Base-by-base conservation (phyloP, 1,139 yeast species). In the Diutina siamensis region DNA sequence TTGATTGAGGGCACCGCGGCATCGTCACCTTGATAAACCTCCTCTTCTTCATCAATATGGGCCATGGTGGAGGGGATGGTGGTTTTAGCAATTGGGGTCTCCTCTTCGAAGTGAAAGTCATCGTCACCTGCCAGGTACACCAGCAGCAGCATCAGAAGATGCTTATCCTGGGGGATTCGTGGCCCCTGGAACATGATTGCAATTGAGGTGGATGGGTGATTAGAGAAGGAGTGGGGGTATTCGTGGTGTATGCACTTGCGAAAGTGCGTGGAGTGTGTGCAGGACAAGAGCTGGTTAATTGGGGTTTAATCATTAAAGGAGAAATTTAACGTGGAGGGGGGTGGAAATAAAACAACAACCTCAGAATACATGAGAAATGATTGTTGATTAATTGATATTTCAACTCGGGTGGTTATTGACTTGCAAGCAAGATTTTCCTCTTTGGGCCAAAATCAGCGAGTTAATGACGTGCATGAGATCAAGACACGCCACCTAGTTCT, bases 71-170 rank as follows among this genome's bases (percentile, higher is more conserved):
- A n/a, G n/a, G n/a, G n/a, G n/a, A n/a, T n/a, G n/a, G n/a, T n/a
- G n/a, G n/a, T n/a, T 25, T n/a, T n/a, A 27, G 31, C 32, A 5
- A 21, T 12, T 12, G 40, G 40, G 12, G 42, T 17, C 21, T 38
- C 32, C 13, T 38, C 42, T 25, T 38, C 42, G 13, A 38, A 38
- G 15, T 38, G 31, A 20, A 38, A 38, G 21, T 38, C 42, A 19
- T 38, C 42, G 32, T 38, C 42, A 15, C 42, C 42, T 8, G 15
- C 42, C 42, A 38, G 42, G 15, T 38, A 38, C 32, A 38, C 42
- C 42, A 38, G 42, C 42, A 38, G 42, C 42, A 35, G 40, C 31
- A 27, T 35, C 40, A 35, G 40, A 27, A 21, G 13, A 15, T 35
- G 40, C 18, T 9, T 21, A n/a, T 35, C 40, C 20, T 22, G 40